Percentiles rank a stretch among this genome's conserved stretches.
Conservation (phyloP, 2,329 filamentous ascomycete species). For the Rhinocladiella mackenziei region DNA sequence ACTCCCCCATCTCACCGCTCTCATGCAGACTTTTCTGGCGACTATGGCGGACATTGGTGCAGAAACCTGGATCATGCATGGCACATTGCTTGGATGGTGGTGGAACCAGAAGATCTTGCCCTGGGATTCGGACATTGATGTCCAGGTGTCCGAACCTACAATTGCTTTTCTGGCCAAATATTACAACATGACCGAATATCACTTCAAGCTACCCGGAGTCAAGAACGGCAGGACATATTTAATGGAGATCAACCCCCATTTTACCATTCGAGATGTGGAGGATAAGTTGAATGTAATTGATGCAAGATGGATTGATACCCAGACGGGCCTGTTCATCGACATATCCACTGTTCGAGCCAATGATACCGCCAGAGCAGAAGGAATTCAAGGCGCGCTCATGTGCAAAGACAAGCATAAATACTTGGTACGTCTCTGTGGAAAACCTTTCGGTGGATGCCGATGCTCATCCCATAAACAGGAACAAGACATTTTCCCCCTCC, state of each 20-base stretch:
- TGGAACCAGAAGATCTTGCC: conserved; percentile 60
- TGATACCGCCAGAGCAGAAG: conserved; percentile 37
- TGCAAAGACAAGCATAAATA: conserved; percentile 58
- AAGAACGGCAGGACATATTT: conserved; percentile 46
- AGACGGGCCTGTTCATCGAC: conserved; percentile 59
- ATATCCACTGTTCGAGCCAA: conserved; percentile 55
- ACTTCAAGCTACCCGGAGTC: conserved; percentile 40
- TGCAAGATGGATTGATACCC: conserved; percentile 58
- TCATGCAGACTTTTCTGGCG: conserved; percentile 54
- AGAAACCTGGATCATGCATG: conserved; percentile 63
- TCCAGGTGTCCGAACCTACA: conserved; percentile 54
- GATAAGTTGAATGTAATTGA: conserved; percentile 57
- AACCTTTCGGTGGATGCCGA: neutral
- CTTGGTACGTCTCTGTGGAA: conserved; percentile 31
- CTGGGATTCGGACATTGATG: conserved; percentile 60
- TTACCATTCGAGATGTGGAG: conserved; percentile 40
- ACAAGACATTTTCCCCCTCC: conserved; percentile 55
- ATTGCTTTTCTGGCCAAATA: conserved; percentile 55
- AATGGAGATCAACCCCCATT: conserved; percentile 58
- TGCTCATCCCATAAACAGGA: conserved; percentile 31
- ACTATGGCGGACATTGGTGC: conserved; percentile 55
- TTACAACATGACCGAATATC: conserved; percentile 61
- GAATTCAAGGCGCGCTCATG: conserved; percentile 45
- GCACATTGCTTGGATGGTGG: conserved; percentile 59
- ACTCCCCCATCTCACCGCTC: conserved; percentile 45